A percentile compares a stretch with the other conserved stretches of the same genome.
Conservation (phyloP, 2,329 filamentous ascomycete species). For the Aspergillus sp. region DNA sequence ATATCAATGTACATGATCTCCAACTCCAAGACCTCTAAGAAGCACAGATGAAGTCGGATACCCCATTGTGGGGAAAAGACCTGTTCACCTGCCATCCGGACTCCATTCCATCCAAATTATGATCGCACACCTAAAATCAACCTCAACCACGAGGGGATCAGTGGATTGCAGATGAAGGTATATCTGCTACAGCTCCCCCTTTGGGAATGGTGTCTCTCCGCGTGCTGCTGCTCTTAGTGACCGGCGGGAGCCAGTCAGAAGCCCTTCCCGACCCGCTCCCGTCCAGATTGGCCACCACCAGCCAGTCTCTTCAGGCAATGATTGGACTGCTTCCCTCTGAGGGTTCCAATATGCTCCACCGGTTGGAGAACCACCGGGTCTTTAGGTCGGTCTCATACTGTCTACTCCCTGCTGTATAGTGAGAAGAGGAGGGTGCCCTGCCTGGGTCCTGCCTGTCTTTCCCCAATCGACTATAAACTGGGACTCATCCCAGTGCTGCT, state of each 20-base stretch:
- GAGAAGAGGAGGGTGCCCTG: no score
- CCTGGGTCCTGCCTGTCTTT: background rate
- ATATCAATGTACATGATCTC: background rate
- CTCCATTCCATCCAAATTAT: background rate
- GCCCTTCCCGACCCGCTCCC: slow-evolving; percentile 2
- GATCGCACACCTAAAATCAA: background rate
- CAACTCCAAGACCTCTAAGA: background rate
- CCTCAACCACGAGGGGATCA: slow-evolving; percentile 23
- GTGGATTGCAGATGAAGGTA: slow-evolving; percentile 20
- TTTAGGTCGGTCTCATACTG: background rate
- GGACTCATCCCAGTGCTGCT: background rate
- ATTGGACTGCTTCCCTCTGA: slow-evolving; percentile 10
- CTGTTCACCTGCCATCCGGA: background rate
- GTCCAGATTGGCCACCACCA: slow-evolving; percentile 5
- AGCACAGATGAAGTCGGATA: background rate
- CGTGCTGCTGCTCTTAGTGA: slow-evolving; percentile 14
- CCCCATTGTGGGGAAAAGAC: slow-evolving; percentile 4
- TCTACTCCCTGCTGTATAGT: slow-evolving; percentile 1
- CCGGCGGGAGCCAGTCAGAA: slow-evolving; percentile 15
- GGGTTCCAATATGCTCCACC: background rate
- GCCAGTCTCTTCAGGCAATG: background rate
- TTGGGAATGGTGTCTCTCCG: slow-evolving; percentile 29
- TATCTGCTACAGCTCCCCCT: slow-evolving; percentile 33
- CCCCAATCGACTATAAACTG: slow-evolving; percentile 14
- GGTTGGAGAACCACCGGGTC: background rate